Conservation (phyloP, 805 yeast species). For the Torulaspora quercuum region DNA sequence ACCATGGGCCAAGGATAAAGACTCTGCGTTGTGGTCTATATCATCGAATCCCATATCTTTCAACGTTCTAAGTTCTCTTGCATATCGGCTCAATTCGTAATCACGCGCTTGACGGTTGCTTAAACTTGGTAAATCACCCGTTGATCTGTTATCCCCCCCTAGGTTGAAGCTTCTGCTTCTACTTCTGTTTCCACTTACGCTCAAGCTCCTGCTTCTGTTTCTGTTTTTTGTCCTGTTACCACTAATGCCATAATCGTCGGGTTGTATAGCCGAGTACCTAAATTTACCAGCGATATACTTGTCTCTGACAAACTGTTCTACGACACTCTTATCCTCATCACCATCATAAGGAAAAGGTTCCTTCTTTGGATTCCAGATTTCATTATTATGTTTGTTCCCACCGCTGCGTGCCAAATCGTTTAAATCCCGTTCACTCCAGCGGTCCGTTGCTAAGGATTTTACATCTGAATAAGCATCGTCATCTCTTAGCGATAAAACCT, state of each 20-base stretch:
- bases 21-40: constrained; percentile 58
- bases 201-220: constrained; percentile 15
- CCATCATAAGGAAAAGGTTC: constrained; percentile 73
- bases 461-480: constrained; percentile 54
- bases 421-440: constrained; percentile 60
- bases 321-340: constrained; percentile 56
- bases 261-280: constrained; percentile 32
- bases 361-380: constrained; percentile 64
- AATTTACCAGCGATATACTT: constrained; percentile 67
- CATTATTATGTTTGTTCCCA: constrained; percentile 62
- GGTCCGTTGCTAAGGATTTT: constrained; percentile 69
- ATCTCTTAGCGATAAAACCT: constrained; percentile 46
- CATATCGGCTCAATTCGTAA: constrained; percentile 51
- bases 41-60: constrained; percentile 56
- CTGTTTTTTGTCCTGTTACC: constrained; percentile 21
- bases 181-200: constrained; percentile 13
- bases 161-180: constrained; percentile 7
- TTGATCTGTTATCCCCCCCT: constrained; percentile 11
- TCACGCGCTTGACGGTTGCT: constrained; percentile 52
- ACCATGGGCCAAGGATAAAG: constrained; percentile 57
- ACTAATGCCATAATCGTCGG: constrained; percentile 29
- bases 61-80: constrained; percentile 46
- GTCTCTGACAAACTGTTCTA: constrained; percentile 58
- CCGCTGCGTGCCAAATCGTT: constrained; percentile 39
- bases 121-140: constrained; percentile 39